phyloP scores from a whole-genome alignment of 768 basidiomycete genomes.

The Xerocomellus amylosporus region DNA sequence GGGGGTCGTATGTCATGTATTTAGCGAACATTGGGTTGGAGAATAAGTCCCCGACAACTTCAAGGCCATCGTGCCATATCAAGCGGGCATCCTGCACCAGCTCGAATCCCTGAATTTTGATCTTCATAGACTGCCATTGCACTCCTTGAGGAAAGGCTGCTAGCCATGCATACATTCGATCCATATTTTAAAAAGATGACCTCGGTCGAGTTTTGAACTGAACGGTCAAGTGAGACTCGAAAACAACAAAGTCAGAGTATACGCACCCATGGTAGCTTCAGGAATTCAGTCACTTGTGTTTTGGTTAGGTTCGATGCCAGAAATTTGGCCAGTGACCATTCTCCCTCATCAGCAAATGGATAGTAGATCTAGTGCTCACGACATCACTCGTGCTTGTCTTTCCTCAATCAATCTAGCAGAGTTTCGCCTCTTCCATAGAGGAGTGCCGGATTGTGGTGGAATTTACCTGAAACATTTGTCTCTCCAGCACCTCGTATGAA shows the following conservation, averaged over 20 bases:
- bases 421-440: background rate
- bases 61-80: too few species aligned
- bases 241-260: background rate
- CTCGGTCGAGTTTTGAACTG: background rate
- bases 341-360: background rate
- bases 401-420: background rate
- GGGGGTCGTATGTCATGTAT: too few species aligned
- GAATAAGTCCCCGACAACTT: too few species aligned
- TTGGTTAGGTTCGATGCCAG: background rate
- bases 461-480: background rate
- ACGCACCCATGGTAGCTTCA: background rate
- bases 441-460: background rate
- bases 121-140: background rate
- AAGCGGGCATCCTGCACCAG: background rate
- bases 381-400: background rate
- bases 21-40: too few species aligned
- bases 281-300: background rate
- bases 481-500: background rate
- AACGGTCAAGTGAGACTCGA: background rate
- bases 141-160: background rate
- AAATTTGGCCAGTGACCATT: background rate
- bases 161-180: background rate
- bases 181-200: background rate
- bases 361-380: background rate
- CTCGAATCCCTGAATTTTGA: background rate